Evolutionary conservation across 108 stramenopile species (phyloP).

Genomic region (Skeletonema grethae): DNA sequence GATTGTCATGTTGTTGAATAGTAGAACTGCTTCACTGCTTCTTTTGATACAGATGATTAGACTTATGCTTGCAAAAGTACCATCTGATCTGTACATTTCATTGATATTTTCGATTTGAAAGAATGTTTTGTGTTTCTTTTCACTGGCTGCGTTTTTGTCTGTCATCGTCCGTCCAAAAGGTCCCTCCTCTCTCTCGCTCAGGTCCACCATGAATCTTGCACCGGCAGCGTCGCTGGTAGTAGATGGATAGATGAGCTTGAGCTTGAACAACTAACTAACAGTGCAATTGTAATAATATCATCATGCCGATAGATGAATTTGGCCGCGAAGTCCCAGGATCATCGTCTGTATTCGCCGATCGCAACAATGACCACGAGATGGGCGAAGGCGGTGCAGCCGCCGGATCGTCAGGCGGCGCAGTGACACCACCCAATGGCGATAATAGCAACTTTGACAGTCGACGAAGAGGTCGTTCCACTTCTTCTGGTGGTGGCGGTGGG

Average conservation of each 20-base stretch:
- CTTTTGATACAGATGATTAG: background rate
- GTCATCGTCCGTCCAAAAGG: no score
- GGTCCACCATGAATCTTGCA: no score
- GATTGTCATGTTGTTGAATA: constrained; percentile 64
- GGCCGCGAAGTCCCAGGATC: constrained; percentile 53
- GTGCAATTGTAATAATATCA: background rate
- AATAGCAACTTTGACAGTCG: background rate
- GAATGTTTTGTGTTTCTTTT: no score
- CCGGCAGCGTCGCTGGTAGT: no score
- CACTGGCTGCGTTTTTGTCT: no score
- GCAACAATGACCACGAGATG: constrained; percentile 9
- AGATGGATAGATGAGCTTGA: background rate
- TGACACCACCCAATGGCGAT: constrained; percentile 1
- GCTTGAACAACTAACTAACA: background rate
- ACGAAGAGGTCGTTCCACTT: background rate
- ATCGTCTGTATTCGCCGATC: constrained; percentile 6
- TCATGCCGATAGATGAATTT: constrained; percentile 77
- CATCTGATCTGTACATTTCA: no score
- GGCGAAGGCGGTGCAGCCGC: constrained; percentile 1
- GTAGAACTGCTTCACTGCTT: background rate
- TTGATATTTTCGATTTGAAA: no score
- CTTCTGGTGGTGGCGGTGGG: background rate
- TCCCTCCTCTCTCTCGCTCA: no score
- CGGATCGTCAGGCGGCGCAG: background rate
- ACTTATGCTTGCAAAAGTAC: no score